These are phyloP conservation scores for Amanita jacksonii DNA, from an alignment of 768 basidiomycete genomes.

Conservation along the genomic window DNA sequence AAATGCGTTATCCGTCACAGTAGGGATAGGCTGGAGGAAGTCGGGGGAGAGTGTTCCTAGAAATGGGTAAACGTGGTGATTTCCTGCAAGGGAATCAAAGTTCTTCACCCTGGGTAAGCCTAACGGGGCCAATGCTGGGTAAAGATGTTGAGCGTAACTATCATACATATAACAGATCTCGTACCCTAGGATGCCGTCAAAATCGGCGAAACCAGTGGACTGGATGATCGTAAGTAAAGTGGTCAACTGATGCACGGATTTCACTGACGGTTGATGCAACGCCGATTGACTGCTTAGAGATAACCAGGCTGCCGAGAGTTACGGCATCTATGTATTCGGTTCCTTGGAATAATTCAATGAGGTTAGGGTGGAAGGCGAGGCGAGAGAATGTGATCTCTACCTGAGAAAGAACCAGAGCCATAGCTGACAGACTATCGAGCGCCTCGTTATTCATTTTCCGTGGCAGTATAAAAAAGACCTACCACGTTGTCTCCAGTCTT, in stretches of 20 bases:
- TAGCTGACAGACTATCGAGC: slow-evolving; percentile 39
- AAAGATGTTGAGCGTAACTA: slow-evolving; percentile 1
- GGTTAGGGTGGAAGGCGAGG: not conserved
- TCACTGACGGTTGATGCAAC: slow-evolving; percentile 36
- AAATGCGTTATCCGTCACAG: too few species aligned
- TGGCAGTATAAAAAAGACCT: slow-evolving; percentile 13
- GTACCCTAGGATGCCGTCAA: slow-evolving; percentile 62
- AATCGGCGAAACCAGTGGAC: slow-evolving; percentile 35
- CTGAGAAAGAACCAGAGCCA: slow-evolving; percentile 53
- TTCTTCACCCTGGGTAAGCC: slow-evolving; percentile 12
- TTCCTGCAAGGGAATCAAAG: too few species aligned
- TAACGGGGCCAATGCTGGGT: slow-evolving; percentile 48
- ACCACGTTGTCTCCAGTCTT: slow-evolving; percentile 40
- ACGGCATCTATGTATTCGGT: slow-evolving; percentile 46
- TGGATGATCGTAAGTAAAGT: not conserved
- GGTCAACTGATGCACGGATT: not conserved
- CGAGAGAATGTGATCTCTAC: too few species aligned
- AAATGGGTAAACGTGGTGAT: too few species aligned
- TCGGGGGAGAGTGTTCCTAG: too few species aligned
- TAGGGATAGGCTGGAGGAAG: too few species aligned
- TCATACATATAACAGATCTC: slow-evolving; percentile 7
- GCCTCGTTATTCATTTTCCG: not conserved
- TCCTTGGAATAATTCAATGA: slow-evolving; percentile 17
- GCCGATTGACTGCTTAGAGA: slow-evolving; percentile 49
- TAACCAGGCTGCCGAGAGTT: slow-evolving; percentile 41